Evolutionary conservation across 1,284 basidiomycete species (phyloP).

Genomic region (Ganoderma sp.): DNA sequence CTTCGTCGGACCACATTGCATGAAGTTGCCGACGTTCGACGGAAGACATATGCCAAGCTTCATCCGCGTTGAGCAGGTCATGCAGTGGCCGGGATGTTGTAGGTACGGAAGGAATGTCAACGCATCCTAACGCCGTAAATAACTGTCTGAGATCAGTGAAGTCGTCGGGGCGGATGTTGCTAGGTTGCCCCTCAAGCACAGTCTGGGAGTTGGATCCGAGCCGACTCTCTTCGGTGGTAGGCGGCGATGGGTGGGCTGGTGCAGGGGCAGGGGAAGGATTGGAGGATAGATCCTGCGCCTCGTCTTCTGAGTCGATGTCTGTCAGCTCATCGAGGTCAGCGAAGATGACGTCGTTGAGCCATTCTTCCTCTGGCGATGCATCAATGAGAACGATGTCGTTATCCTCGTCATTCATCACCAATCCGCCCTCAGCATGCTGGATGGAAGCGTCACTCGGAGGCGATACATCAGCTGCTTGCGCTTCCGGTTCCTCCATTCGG

Average conservation of each 20-base stretch:
- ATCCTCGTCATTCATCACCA: slow-evolving; percentile 11
- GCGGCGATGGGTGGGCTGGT: neutral
- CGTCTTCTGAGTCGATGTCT: slow-evolving; percentile 12
- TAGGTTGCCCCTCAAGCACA: neutral
- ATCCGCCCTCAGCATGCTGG: neutral
- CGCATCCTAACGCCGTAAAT: slow-evolving; percentile 35
- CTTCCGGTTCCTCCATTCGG: neutral
- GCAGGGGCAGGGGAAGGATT: neutral
- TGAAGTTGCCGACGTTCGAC: slow-evolving; percentile 36
- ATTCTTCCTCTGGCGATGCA: slow-evolving; percentile 30
- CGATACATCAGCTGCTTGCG: neutral
- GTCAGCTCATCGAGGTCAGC: slow-evolving; percentile 29
- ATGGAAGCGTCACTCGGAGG: neutral
- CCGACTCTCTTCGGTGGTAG: neutral
- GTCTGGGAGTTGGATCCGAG: neutral
- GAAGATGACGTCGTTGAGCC: slow-evolving; percentile 19
- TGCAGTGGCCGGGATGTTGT: slow-evolving; percentile 19
- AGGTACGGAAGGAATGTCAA: slow-evolving; percentile 30
- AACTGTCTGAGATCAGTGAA: slow-evolving; percentile 35
- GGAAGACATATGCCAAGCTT: slow-evolving; percentile 38
- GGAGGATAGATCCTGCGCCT: neutral
- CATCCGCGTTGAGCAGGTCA: slow-evolving; percentile 26
- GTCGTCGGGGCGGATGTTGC: slow-evolving; percentile 34
- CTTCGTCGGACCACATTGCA: slow-evolving; percentile 33
- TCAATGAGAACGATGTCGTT: slow-evolving; percentile 19